Base-by-base conservation (phyloP, 306 rosid species). In the Rosa lucieae region DNA sequence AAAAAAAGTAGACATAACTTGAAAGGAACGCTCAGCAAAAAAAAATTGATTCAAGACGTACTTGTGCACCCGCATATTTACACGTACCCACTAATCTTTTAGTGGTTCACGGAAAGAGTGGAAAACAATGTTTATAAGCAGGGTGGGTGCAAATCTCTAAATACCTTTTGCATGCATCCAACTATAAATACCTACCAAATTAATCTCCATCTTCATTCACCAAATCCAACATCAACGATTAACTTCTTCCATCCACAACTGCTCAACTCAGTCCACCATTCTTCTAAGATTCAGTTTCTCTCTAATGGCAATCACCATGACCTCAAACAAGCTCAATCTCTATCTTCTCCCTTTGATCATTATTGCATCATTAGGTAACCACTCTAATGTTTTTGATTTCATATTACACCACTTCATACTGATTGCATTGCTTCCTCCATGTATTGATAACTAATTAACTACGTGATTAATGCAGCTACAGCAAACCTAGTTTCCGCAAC, bases 401-500 rank as follows among this genome's bases (percentile, higher is more conserved):
- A n/a, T 9, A 8, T 59, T 59, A 7, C 59, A 5, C 37, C 37
- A 15, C 1, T 23, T 21, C 17, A 32, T 62, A 13, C 40, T 13
- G 7, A 5, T 11, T 39, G 2, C 17, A 26, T 23, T 14, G 47
- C 10, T 44, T 44, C 47, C 10, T 32, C 37, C 3, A 32, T 32
- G 3, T 32, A 32, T 44, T 44, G 47, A 44, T 1, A 1, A 47
- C 46, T 62, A 29, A 13, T 17, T 14, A 2, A 5, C n/a, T 2
- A 14, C 14, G 1, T 49, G 56, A 82, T 88, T 1, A 11, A 42
- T 74, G 32, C 59, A 46, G 79, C 12, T 47, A 72, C 89, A 80
- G 93, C 88, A 1, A 77, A 83, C 37, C 52, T 73, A 32, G 88
- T 84, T 26, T 78, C 29, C 17, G 90, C 87, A 15, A 87, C 97